phyloP scores from a whole-genome alignment of 129 eudicot species.

The Smallanthus sonchifolius region DNA sequence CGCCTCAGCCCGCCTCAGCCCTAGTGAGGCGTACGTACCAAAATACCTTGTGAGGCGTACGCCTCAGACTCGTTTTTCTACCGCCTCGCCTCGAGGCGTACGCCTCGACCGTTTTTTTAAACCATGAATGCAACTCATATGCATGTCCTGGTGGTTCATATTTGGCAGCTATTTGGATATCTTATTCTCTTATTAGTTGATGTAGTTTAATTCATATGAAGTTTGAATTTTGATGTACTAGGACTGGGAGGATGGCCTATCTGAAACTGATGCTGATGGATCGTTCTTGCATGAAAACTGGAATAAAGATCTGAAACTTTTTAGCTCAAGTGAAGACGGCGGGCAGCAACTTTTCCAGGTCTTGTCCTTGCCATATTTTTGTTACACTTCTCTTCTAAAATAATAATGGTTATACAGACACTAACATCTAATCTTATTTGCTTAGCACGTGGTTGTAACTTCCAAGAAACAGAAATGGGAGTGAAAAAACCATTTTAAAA shows the following conservation, averaged over 20 bases:
- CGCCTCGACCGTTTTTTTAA: too few species aligned
- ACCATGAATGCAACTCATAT: conserved; percentile 9
- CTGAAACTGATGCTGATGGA: conserved; percentile 93
- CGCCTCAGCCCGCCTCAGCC: too few species aligned
- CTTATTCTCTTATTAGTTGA: not conserved
- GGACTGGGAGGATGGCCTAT: conserved; percentile 98
- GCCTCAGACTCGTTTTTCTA: too few species aligned
- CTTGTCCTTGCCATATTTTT: conserved; percentile 4
- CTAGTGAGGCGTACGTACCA: too few species aligned
- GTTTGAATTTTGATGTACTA: conserved; percentile 13
- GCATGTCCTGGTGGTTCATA: not conserved
- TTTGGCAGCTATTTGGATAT: not conserved
- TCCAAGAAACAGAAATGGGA: not conserved
- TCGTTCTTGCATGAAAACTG: conserved; percentile 94
- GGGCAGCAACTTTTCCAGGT: conserved; percentile 95
- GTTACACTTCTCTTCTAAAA: not conserved
- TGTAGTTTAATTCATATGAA: not conserved
- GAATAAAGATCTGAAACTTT: conserved; percentile 85
- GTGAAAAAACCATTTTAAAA: not conserved
- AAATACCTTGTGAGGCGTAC: too few species aligned
- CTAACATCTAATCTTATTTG: not conserved
- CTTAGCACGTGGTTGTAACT: conserved; percentile 3
- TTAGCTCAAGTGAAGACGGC: conserved; percentile 82
- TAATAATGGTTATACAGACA: not conserved
- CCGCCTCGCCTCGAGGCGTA: too few species aligned